A percentile compares a stretch with the other conserved stretches of the same genome.
These are phyloP conservation scores for Ceratobasidium papillatum DNA, from an alignment of 1,284 basidiomycete genomes.

Conservation along the genomic window DNA sequence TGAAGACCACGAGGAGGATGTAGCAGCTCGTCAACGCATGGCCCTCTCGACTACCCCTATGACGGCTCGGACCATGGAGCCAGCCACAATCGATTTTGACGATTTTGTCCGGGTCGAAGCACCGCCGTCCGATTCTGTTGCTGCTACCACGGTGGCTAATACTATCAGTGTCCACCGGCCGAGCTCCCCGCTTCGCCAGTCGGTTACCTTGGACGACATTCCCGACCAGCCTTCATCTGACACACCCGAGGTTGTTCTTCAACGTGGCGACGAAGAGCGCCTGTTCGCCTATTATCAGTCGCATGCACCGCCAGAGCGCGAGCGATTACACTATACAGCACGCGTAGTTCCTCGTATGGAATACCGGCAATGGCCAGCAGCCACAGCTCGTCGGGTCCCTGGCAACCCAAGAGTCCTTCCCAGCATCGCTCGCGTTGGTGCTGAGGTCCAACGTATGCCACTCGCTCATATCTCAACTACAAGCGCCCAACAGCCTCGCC, in stretches of 20 bases:
- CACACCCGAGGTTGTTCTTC: neutral
- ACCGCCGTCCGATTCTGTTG: slow-evolving; percentile 7
- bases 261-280: slow-evolving; percentile 27
- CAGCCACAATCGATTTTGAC: slow-evolving; percentile 19
- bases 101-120: slow-evolving; percentile 37
- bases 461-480: neutral
- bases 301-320: slow-evolving; percentile 2
- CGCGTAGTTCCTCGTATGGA: slow-evolving; percentile 11
- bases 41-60: neutral
- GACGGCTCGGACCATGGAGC: neutral
- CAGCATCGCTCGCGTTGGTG: neutral
- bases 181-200: slow-evolving; percentile 27
- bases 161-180: neutral
- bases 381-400: slow-evolving; percentile 7
- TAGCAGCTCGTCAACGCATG: neutral
- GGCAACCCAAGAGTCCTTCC: slow-evolving; percentile 17
- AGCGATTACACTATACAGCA: neutral
- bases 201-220: slow-evolving; percentile 16
- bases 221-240: slow-evolving; percentile 9
- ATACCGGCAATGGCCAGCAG: neutral
- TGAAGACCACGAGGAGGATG: slow-evolving; percentile 27
- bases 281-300: slow-evolving; percentile 26
- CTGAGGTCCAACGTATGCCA: slow-evolving; percentile 13
- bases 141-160: neutral
- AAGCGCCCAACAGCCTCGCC: neutral